A percentile compares a stretch with the other conserved stretches of the same genome.
These are phyloP conservation scores for Ganoderma multipileum DNA, from an alignment of 1,284 basidiomycete genomes.

Conservation along the genomic window DNA sequence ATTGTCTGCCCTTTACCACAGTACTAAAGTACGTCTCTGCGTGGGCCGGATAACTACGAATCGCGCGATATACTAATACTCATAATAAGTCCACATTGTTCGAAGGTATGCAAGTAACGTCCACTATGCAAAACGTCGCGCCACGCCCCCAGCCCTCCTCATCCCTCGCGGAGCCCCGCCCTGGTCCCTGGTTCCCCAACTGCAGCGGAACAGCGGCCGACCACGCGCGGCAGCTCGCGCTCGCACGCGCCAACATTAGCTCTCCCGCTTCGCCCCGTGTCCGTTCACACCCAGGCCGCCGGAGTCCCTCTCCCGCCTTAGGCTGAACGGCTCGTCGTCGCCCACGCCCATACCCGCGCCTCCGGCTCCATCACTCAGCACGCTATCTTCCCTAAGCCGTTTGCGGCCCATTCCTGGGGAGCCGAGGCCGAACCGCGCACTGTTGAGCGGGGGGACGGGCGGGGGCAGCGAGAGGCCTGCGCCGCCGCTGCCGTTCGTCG, in stretches of 20 bases:
- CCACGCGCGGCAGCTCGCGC: slow-evolving; percentile 18
- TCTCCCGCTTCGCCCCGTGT: slow-evolving; percentile 12
- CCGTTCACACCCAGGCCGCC: slow-evolving; percentile 9
- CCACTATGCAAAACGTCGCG: not conserved
- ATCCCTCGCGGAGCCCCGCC: slow-evolving; percentile 12
- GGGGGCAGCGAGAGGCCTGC: slow-evolving; percentile 27
- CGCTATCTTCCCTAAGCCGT: slow-evolving; percentile 32
- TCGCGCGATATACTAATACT: not conserved
- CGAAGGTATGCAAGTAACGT: not conserved
- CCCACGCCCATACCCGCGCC: not conserved
- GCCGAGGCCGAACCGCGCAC: slow-evolving; percentile 28
- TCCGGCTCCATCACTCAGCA: slow-evolving; percentile 11
- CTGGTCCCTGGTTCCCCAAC: slow-evolving; percentile 7
- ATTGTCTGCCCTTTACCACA: not conserved
- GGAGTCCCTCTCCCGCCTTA: slow-evolving; percentile 20
- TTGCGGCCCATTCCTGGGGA: slow-evolving; percentile 33
- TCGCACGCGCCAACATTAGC: slow-evolving; percentile 7
- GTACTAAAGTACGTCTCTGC: not conserved
- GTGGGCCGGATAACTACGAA: not conserved
- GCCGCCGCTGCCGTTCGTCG: slow-evolving; percentile 5
- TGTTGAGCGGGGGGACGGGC: slow-evolving; percentile 34
- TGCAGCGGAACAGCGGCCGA: slow-evolving; percentile 1
- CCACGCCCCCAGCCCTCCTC: not conserved
- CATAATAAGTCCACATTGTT: not conserved
- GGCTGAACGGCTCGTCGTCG: slow-evolving; percentile 6